Evolutionary conservation across 352 stramenopile genomes (phyloP).

Genomic region (Thraustotheca clavata): DNA sequence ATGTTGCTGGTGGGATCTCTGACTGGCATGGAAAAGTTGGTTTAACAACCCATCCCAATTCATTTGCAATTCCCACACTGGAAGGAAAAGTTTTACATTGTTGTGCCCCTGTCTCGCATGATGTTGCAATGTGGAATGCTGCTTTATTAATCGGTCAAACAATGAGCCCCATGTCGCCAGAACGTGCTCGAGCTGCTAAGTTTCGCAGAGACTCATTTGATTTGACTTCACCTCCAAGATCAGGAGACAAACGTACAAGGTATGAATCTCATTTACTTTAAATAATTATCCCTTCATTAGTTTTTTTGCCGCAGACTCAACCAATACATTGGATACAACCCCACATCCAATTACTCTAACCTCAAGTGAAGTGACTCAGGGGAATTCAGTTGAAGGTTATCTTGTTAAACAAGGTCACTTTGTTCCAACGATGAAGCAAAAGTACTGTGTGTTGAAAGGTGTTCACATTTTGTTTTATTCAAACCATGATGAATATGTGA

Average conservation of each 20-base stretch:
- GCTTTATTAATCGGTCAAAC: conserved; percentile 62
- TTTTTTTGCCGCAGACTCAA: neutral
- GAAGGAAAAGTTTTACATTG: conserved; percentile 60
- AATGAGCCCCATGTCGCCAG: conserved; percentile 65
- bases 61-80: conserved; percentile 52
- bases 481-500: conserved; percentile 32
- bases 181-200: conserved; percentile 56
- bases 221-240: conserved; percentile 27
- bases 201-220: conserved; percentile 63
- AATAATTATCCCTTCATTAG: neutral
- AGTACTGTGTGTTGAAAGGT: conserved; percentile 42
- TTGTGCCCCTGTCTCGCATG: conserved; percentile 52
- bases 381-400: conserved; percentile 58
- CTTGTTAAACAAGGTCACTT: conserved; percentile 42
- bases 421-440: conserved; percentile 49
- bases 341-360: neutral
- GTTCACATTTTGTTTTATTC: conserved; percentile 38
- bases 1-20: conserved; percentile 39
- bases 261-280: conserved; percentile 20
- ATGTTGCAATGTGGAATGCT: conserved; percentile 53
- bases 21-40: conserved; percentile 61
- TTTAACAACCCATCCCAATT: conserved; percentile 35
- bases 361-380: conserved; percentile 20
- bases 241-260: neutral
- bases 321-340: neutral